Base-by-base conservation (phyloP, 352 stramenopile species). In the Phytophthora capsici region DNA sequence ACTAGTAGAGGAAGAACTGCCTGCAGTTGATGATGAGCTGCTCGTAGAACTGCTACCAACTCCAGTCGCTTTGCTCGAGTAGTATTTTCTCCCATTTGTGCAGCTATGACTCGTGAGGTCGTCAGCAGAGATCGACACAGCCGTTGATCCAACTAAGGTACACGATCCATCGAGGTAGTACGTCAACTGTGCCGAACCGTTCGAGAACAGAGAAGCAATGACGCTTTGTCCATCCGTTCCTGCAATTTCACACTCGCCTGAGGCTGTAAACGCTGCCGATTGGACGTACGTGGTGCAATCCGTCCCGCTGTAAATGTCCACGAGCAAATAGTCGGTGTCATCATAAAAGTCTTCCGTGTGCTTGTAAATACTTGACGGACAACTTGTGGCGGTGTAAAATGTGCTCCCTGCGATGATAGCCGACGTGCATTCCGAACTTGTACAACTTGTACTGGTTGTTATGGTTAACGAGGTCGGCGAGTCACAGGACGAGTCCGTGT, bases 401-500 rank as follows among this genome's bases (percentile, higher is more conserved):
- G 64, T 61, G 49, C n/a, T 60, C 13, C 19, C 44, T 17, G 8
- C 50, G 9, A 69, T 64, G 16, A 41, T 68, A 10, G 51, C 36
- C 19, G 49, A 23, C 5, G n/a, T 36, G 17, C 69, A 77, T 6
- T 55, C 38, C 2, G 52, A 63, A 17, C 28, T 45, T 8, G 30
- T 41, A 30, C 69, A 77, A 2, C 22, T 47, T 1, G 10, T 37
- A 26, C n/a, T 66, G 13, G 50, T 36, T 7, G 48, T 49, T 6
- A 67, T 52, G 1, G 34, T 61, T 43, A 77, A 37, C 46, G 69
- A 59, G 28, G 66, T 26, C 6, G 52, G 16, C 9, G 45, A 63
- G 1, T 65, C 25, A 45, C 69, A 77, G 3, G 69, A 74, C 36
- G 60, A 58, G 47, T 77, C 69, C 26, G 69, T 63, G 38, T 74